Conservation (phyloP, 148 eudicot genomes). For the Spergularia marina region DNA sequence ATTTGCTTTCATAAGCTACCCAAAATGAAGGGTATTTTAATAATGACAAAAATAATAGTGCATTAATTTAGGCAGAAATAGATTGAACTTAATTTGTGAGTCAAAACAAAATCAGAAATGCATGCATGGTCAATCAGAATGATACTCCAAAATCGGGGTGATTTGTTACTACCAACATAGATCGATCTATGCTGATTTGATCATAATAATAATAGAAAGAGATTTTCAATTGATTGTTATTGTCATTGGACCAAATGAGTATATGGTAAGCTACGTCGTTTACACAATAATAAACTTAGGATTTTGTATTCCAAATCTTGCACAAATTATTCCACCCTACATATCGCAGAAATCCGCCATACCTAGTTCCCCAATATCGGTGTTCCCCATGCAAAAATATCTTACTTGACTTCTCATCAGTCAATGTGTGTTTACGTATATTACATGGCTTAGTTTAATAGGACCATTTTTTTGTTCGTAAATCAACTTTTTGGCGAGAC, state of each 20-base stretch:
- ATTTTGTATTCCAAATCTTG: neutral
- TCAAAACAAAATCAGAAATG: slow-evolving; percentile 6
- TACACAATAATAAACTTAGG: slow-evolving; percentile 11
- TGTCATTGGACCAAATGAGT: slow-evolving; percentile 20
- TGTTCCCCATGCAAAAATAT: slow-evolving; percentile 20
- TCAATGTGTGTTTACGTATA: slow-evolving; percentile 18
- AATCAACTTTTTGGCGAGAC: neutral
- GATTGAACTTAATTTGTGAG: neutral
- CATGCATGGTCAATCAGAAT: slow-evolving; percentile 12
- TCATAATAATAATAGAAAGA: neutral
- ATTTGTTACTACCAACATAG: neutral
- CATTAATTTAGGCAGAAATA: neutral
- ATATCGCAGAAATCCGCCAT: slow-evolving; percentile 32
- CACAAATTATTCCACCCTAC: slow-evolving; percentile 9
- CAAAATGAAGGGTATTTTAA: no score
- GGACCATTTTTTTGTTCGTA: neutral
- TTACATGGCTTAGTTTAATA: slow-evolving; percentile 4
- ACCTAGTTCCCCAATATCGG: slow-evolving; percentile 20
- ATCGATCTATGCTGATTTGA: neutral
- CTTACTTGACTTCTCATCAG: neutral
- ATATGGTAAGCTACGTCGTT: neutral
- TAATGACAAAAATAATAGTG: no score
- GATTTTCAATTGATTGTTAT: neutral
- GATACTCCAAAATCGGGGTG: slow-evolving; percentile 9
- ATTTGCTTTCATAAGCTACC: no score